Evolutionary conservation across 768 basidiomycete genomes (phyloP).

Genomic region (Dictyophora rubrovolvata): DNA sequence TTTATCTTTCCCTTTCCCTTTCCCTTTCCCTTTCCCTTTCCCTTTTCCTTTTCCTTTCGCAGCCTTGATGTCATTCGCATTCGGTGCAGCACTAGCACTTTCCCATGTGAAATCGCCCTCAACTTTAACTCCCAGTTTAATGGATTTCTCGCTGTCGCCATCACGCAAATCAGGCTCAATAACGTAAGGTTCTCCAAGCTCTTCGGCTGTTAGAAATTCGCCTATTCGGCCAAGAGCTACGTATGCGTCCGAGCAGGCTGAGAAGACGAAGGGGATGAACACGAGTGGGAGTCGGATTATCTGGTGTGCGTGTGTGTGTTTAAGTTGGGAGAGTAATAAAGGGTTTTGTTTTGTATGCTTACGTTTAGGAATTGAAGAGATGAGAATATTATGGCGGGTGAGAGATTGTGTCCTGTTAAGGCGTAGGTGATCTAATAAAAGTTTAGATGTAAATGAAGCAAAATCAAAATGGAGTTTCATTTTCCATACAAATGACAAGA

Average conservation of each 20-base stretch:
- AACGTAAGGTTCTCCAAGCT: constrained; percentile 35
- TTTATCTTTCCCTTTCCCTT: constrained; percentile 13
- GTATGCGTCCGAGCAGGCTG: constrained; percentile 36
- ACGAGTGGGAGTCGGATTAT: constrained; percentile 49
- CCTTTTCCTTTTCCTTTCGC: constrained; percentile 9
- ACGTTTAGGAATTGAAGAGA: constrained; percentile 53
- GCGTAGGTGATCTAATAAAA: constrained; percentile 47
- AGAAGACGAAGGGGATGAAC: constrained; percentile 46
- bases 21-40: constrained; percentile 12
- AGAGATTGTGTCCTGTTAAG: constrained; percentile 42
- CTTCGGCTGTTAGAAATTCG: constrained; percentile 43
- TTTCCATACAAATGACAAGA: constrained; percentile 41
- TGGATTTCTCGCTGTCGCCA: constrained; percentile 5
- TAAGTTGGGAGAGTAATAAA: background rate
- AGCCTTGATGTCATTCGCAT: constrained; percentile 9
- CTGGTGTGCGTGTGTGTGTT: constrained; percentile 26
- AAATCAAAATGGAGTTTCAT: background rate
- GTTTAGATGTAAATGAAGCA: background rate
- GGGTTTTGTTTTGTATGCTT: constrained; percentile 8
- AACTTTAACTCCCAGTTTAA: constrained; percentile 32
- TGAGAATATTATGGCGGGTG: constrained; percentile 45
- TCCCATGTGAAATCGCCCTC: constrained; percentile 49
- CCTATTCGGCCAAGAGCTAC: constrained; percentile 41
- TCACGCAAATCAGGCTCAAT: constrained; percentile 25
- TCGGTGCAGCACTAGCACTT: constrained; percentile 10